Evolutionary conservation across 164 flowering plant genomes (phyloP).

Genomic region (Magnolia changhungtana): DNA sequence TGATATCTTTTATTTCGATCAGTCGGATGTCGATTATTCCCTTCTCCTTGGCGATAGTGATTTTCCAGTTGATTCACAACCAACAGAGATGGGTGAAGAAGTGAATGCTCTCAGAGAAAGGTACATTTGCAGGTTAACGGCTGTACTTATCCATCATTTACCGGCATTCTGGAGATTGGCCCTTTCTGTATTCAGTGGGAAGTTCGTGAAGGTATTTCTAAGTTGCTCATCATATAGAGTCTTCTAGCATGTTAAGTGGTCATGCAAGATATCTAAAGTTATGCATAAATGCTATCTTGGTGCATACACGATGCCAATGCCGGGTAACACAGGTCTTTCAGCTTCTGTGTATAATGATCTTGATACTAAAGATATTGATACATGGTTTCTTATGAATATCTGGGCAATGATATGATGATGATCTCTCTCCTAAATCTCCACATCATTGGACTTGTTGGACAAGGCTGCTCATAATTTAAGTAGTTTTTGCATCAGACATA

Average conservation of each 20-base stretch:
- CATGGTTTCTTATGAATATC: neutral
- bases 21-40: constrained; percentile 60
- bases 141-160: constrained; percentile 80
- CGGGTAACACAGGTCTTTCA: neutral
- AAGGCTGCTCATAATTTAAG: neutral
- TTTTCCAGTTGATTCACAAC: constrained; percentile 39
- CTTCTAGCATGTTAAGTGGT: neutral
- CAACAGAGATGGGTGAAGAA: constrained; percentile 57
- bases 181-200: constrained; percentile 88
- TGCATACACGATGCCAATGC: neutral
- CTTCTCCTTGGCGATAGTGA: constrained; percentile 29
- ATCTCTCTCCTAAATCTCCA: neutral
- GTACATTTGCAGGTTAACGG: constrained; percentile 81
- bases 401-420: neutral
- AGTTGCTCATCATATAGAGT: neutral
- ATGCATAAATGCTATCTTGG: neutral
- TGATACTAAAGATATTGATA: too few relatives aligned
- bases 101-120: constrained; percentile 81
- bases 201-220: constrained; percentile 82
- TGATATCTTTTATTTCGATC: constrained; percentile 26
- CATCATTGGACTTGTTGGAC: neutral
- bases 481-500: neutral
- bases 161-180: constrained; percentile 96
- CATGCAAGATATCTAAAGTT: neutral
- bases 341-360: neutral